phyloP scores from a whole-genome alignment of 2,329 filamentous ascomycete species.

The Ceratocystiopsis sp. region DNA sequence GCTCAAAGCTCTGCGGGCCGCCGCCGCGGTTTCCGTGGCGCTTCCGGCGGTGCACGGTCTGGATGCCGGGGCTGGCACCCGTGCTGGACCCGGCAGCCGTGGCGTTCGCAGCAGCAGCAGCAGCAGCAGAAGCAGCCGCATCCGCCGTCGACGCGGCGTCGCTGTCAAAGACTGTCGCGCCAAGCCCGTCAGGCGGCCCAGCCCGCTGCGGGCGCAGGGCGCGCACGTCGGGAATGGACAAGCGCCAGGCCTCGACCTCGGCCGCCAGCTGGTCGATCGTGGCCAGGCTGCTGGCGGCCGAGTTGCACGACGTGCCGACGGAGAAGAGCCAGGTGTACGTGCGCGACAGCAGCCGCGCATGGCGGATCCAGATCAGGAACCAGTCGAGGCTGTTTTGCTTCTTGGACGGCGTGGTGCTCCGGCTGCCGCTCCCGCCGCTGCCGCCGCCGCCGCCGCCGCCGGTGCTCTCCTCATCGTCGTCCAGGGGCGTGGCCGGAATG shows the following conservation, averaged over 20 bases:
- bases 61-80: no score
- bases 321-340: conserved; percentile 16
- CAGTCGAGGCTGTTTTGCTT: conserved; percentile 7
- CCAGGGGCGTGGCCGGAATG: conserved; percentile 9
- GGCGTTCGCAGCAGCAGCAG: no score
- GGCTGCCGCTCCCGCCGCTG: no score
- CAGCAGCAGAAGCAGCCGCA: no score
- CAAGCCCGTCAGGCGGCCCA: conserved; percentile 7
- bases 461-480: conserved; percentile 4
- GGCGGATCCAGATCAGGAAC: conserved; percentile 13
- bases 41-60: no score
- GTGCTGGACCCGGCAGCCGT: no score
- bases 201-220: neutral
- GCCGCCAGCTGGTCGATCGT: conserved; percentile 13
- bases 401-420: neutral
- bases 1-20: conserved; percentile 1
- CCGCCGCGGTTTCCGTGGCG: conserved; percentile 1
- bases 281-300: conserved; percentile 12
- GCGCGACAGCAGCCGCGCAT: conserved; percentile 14
- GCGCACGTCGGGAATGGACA: conserved; percentile 10
- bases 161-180: neutral
- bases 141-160: neutral
- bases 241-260: conserved; percentile 15
- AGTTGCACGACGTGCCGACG: conserved; percentile 12
- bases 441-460: no score